Evolutionary conservation across 768 basidiomycete genomes (phyloP), one percentile per base, ranked within the genome.

Genomic region (Punctularia strigosozonata): DNA sequence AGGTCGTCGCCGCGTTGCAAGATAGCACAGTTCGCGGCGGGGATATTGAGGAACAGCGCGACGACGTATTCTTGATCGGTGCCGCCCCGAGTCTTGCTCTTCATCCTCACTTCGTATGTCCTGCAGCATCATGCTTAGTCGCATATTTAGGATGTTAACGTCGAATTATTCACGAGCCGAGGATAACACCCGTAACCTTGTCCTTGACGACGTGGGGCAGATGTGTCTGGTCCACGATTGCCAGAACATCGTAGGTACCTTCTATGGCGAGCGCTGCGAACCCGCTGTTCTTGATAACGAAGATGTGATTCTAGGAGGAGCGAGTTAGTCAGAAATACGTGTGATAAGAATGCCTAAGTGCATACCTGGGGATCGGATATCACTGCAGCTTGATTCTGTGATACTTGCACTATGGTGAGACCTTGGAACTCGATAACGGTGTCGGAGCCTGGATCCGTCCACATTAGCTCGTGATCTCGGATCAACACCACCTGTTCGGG

Each of bases 21-120:
- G 42, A 88, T 82, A 25, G 84, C 87, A 50, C 86, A 88, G 53
- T 89, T 89, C 50, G 75, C 87, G 20, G 86, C 86, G 5, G 86
- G 86, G 35, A 87, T 84, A 46, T 86, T 78, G 53, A 87, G 58
- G 62, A 88, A 88, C 34, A 77, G 69, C 0, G 85, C 85, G 4
- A 83, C 83, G 39, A 87, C 73, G 46, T 82, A 88, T 53, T 80
- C 77, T 46, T 73, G 69, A 35, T 66, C 59, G 28, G 56, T 54
- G 5, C 55, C 52, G 2, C 50, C 47, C 19, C 68, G 64, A 5
- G 73, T 59, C 31, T 60, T 64, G 48, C 76, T 80, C 56, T 58
- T 71, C 86, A 87, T 87, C 55, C 66, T 80, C 38, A 88, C 80
- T 51, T 88, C 85, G 48, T 84, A 75, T 3, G 75, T 77, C 62